A percentile compares a stretch with the other conserved stretches of the same genome.
phyloP scores from a whole-genome alignment of 805 yeast genomes.

The Blastobotrys chiropterorum region DNA sequence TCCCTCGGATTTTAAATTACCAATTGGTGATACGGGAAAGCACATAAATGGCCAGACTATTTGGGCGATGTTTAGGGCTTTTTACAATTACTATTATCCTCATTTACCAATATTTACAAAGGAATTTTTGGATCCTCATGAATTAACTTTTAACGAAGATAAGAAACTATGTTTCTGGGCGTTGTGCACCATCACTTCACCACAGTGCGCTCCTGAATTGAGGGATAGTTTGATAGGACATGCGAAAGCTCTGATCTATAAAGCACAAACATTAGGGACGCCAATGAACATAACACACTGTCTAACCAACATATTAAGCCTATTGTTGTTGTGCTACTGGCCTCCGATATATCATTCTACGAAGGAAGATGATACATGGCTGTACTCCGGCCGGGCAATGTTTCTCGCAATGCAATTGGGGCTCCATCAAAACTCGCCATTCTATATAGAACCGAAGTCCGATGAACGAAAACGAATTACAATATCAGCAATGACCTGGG shows the following conservation, averaged over 20 bases:
- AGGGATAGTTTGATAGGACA: not conserved
- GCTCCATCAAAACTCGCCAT: constrained; percentile 4
- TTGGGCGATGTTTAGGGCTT: constrained; percentile 5
- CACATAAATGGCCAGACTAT: constrained; percentile 4
- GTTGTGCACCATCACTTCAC: constrained; percentile 6
- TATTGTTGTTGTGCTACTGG: constrained; percentile 9
- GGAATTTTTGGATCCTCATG: constrained; percentile 8
- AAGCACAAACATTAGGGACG: not conserved
- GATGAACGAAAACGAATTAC: not conserved
- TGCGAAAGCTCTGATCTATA: not conserved
- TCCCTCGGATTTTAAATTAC: not conserved
- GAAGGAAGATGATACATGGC: constrained; percentile 10
- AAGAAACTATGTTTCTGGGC: constrained; percentile 10
- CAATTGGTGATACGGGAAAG: not conserved
- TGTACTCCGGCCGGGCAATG: constrained; percentile 9
- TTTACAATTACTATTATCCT: constrained; percentile 1
- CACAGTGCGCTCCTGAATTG: not conserved
- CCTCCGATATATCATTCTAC: constrained; percentile 1
- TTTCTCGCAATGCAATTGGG: constrained; percentile 11
- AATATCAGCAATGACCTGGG: not conserved
- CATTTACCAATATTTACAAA: constrained; percentile 9
- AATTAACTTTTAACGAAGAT: constrained; percentile 1
- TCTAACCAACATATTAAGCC: constrained; percentile 1
- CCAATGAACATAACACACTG: not conserved
- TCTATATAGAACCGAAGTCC: not conserved